Percentiles rank a stretch among this genome's conserved stretches.
These are phyloP conservation scores for Elasticomyces elasticus DNA, from an alignment of 495 filamentous ascomycete genomes.

Conservation along the genomic window DNA sequence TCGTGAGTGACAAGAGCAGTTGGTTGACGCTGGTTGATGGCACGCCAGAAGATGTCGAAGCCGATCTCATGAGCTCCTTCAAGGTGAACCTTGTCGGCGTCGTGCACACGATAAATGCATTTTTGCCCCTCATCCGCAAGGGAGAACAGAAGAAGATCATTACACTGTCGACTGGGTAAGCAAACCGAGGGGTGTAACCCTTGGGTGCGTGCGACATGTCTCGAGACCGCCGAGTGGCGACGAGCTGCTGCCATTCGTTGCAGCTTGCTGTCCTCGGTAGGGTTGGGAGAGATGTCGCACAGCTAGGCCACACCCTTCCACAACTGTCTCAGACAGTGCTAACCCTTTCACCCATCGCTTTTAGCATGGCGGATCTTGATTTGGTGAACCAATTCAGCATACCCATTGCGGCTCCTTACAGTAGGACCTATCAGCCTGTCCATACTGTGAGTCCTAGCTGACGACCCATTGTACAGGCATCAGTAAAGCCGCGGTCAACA, in stretches of 20 bases:
- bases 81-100: constrained; percentile 22
- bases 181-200: too few species aligned
- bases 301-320: too few species aligned
- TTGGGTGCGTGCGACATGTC: too few species aligned
- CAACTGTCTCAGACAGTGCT: too few species aligned
- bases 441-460: too few species aligned
- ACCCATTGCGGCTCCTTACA: constrained; percentile 16
- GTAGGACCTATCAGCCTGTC: too few species aligned
- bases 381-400: constrained; percentile 15
- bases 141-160: constrained; percentile 23
- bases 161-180: constrained; percentile 21
- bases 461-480: background rate
- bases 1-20: constrained; percentile 3
- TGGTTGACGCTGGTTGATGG: constrained; percentile 6
- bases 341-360: too few species aligned
- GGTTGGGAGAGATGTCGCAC: too few species aligned
- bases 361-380: constrained; percentile 22
- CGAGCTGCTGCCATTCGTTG: too few species aligned
- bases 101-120: constrained; percentile 23
- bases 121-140: constrained; percentile 22
- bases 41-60: constrained; percentile 9
- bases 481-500: constrained; percentile 24
- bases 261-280: too few species aligned
- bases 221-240: too few species aligned
- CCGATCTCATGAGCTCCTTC: constrained; percentile 17